Conservation (phyloP, 192 early-diverging fungal species). For the Physocladia obscura region DNA sequence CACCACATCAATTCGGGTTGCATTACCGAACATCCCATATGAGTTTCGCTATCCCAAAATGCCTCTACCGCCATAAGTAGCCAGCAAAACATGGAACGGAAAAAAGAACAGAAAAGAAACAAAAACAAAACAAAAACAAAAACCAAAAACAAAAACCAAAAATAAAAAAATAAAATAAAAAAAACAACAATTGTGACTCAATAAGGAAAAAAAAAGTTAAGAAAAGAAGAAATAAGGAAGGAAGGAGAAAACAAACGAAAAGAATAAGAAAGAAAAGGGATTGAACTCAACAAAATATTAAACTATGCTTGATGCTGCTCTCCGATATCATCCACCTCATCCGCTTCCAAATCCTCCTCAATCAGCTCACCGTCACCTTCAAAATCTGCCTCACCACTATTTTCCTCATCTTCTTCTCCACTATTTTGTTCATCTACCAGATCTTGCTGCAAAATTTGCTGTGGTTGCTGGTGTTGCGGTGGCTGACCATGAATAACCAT, state of each 20-base stretch:
- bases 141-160: background rate
- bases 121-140: background rate
- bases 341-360: background rate
- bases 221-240: too few relatives aligned
- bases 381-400: background rate
- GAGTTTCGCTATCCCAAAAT: too few relatives aligned
- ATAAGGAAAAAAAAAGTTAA: too few relatives aligned
- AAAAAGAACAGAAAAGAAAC: background rate
- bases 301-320: background rate
- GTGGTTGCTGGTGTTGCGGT: background rate
- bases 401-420: conserved; percentile 9
- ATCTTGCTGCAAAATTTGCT: background rate
- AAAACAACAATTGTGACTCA: too few relatives aligned
- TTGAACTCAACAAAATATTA: too few relatives aligned
- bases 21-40: too few relatives aligned
- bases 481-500: background rate
- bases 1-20: too few relatives aligned
- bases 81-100: too few relatives aligned
- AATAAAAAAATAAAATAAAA: too few relatives aligned
- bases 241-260: background rate
- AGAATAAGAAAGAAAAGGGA: background rate
- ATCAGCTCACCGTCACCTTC: too few relatives aligned
- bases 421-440: background rate
- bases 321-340: background rate
- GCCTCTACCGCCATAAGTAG: too few relatives aligned